These are phyloP conservation scores for Neonectria hederae DNA, from an alignment of 2,329 filamentous ascomycete species.

Conservation along the genomic window DNA sequence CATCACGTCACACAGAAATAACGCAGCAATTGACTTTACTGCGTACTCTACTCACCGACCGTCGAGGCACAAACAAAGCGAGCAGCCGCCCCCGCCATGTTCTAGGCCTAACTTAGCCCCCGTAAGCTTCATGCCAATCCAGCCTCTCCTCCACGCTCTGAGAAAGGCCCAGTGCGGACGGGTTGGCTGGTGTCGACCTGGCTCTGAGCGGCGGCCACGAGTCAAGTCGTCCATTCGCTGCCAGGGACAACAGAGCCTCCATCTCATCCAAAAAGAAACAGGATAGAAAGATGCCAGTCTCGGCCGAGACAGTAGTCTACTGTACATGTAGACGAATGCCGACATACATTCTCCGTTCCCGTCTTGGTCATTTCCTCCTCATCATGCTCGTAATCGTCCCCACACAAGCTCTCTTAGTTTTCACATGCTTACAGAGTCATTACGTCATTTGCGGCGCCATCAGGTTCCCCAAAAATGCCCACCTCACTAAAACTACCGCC, in stretches of 20 bases:
- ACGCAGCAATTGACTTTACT: neutral
- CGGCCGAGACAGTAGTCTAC: too few species aligned
- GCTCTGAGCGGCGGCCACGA: constrained; percentile 16
- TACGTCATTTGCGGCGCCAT: constrained; percentile 17
- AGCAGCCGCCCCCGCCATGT: constrained; percentile 8
- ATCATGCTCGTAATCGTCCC: constrained; percentile 13
- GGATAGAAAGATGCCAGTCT: neutral
- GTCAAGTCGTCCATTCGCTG: constrained; percentile 5
- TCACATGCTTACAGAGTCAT: constrained; percentile 25
- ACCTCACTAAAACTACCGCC: neutral
- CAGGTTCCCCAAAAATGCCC: constrained; percentile 8
- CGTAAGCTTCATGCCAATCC: neutral
- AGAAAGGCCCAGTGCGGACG: neutral
- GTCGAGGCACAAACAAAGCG: constrained; percentile 7
- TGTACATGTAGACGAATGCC: too few species aligned
- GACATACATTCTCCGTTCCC: neutral
- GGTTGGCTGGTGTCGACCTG: constrained; percentile 7
- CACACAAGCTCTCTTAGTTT: constrained; percentile 15
- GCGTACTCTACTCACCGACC: too few species aligned
- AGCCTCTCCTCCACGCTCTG: too few species aligned
- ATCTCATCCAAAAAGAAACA: neutral
- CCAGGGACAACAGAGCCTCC: neutral
- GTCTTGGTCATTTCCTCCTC: constrained; percentile 14
- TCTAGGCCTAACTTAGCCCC: neutral
- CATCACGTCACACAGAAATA: constrained; percentile 3